These are phyloP conservation scores for Fraxinus quadrangulata DNA, from an alignment of 257 asterid species.

Conservation along the genomic window DNA sequence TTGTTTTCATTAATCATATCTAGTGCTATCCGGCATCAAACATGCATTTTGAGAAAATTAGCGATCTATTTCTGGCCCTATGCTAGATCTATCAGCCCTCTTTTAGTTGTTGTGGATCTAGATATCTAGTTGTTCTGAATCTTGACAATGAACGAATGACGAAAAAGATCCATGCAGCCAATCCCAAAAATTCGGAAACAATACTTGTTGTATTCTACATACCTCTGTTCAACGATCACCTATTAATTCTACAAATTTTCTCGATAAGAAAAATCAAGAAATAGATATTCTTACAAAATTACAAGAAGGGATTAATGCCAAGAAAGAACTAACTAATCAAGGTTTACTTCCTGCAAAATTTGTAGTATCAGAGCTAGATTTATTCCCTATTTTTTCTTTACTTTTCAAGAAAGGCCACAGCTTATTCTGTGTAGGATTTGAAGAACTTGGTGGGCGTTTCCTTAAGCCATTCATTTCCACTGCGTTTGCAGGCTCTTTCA, in stretches of 20 bases:
- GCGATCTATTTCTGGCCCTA: neutral
- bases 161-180: neutral
- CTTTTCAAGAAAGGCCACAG: slow-evolving; percentile 4
- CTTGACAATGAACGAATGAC: neutral
- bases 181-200: neutral
- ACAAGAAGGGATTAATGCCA: neutral
- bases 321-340: slow-evolving; percentile 3
- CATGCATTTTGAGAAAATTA: neutral
- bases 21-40: neutral
- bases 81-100: neutral
- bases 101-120: neutral
- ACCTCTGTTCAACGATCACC: slow-evolving; percentile 3
- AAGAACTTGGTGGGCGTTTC: slow-evolving; percentile 25
- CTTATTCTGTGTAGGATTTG: slow-evolving; percentile 37
- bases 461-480: slow-evolving; percentile 26
- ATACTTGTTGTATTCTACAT: neutral
- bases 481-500: slow-evolving; percentile 24
- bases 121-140: neutral
- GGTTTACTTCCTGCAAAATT: slow-evolving; percentile 17
- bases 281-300: slow-evolving; percentile 2
- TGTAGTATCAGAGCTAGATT: slow-evolving; percentile 9
- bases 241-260: slow-evolving; percentile 15
- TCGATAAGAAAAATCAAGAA: neutral
- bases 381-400: slow-evolving; percentile 15
- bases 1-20: no score